These are phyloP conservation scores for Helianthus annuus DNA, from an alignment of 129 eudicot genomes.

Conservation along the genomic window DNA sequence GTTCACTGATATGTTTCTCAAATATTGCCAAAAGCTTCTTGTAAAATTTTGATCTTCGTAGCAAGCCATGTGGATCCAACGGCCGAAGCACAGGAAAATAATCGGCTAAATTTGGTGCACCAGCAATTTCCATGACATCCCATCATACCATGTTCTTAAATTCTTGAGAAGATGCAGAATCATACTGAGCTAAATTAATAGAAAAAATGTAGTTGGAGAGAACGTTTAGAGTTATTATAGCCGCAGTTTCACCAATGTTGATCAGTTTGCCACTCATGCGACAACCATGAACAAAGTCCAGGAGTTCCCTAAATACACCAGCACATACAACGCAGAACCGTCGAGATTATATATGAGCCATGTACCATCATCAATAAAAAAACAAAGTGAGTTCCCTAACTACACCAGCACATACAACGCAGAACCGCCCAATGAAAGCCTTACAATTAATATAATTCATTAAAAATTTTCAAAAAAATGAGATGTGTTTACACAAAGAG, in stretches of 20 bases:
- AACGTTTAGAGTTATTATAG: constrained; percentile 28
- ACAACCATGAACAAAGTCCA: constrained; percentile 17
- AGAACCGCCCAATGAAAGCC: too few relatives aligned
- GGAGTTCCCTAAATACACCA: too few relatives aligned
- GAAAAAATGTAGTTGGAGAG: constrained; percentile 39
- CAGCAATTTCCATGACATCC: constrained; percentile 24
- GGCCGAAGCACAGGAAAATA: constrained; percentile 28
- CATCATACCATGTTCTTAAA: constrained; percentile 21
- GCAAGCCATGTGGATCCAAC: constrained; percentile 32
- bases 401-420: too few relatives aligned
- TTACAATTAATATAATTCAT: too few relatives aligned
- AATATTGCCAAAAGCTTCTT: constrained; percentile 26
- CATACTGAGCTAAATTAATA: constrained; percentile 21
- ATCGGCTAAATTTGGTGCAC: constrained; percentile 30
- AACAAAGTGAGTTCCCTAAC: too few relatives aligned
- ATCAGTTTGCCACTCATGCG: constrained; percentile 12
- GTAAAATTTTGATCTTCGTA: background rate
- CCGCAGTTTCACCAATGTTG: constrained; percentile 29
- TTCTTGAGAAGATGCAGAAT: constrained; percentile 21
- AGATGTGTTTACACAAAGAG: too few relatives aligned
- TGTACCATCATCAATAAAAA: too few relatives aligned
- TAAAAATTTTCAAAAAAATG: too few relatives aligned
- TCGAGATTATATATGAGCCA: too few relatives aligned
- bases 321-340: too few relatives aligned
- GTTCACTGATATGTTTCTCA: constrained; percentile 7